Conservation (phyloP, 129 eudicot species). For the Saposhnikovia divaricata region DNA sequence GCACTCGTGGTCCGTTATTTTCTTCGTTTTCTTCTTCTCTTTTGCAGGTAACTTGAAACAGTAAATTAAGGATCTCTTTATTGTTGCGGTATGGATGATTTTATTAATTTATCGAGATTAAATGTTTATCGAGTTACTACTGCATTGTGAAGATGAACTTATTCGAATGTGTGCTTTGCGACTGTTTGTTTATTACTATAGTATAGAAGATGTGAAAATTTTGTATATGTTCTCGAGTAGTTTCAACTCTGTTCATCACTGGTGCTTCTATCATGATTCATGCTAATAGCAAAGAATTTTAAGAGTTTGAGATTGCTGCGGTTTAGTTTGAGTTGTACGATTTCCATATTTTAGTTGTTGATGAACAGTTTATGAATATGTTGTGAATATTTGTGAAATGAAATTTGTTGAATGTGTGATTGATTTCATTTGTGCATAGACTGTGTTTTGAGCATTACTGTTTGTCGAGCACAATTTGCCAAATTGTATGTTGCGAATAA, state of each 20-base stretch:
- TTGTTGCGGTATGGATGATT: no score
- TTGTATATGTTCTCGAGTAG: neutral
- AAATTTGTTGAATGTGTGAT: neutral
- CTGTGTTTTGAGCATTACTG: neutral
- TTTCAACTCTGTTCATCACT: neutral
- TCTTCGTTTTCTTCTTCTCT: slow-evolving; percentile 43
- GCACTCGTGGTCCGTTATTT: slow-evolving; percentile 67
- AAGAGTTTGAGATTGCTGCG: neutral
- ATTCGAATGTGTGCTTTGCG: neutral
- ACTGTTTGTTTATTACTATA: no score
- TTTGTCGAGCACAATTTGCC: neutral
- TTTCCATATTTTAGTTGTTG: neutral
- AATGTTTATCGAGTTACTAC: neutral
- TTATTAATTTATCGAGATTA: no score
- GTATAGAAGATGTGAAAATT: neutral
- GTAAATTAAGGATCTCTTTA: no score
- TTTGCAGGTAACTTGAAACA: slow-evolving; percentile 41
- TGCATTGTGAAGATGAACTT: neutral
- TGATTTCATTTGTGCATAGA: neutral
- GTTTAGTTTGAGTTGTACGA: neutral
- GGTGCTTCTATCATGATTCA: neutral
- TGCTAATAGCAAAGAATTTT: neutral
- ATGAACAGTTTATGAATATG: neutral
- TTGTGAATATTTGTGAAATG: neutral
- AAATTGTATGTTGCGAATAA: neutral